Evolutionary conservation across 2,329 filamentous ascomycete genomes (phyloP).

Genomic region (Xylaria multiplex): DNA sequence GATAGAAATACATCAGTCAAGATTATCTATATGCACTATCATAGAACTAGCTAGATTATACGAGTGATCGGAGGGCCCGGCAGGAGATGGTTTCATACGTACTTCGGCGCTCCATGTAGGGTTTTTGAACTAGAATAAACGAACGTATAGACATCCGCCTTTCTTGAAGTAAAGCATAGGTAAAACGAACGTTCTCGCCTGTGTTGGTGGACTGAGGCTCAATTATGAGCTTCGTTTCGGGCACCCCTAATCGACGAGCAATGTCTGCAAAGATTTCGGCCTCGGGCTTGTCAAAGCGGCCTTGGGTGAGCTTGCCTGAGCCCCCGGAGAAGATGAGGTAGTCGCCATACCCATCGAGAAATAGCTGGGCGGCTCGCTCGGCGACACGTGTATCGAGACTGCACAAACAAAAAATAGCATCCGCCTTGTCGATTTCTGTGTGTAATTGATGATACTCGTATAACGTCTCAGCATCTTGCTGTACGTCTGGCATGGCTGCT

Average conservation of each 20-base stretch:
- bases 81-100: too few relatives aligned
- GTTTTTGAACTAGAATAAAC: conserved; percentile 59
- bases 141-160: conserved; percentile 44
- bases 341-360: conserved; percentile 52
- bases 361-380: conserved; percentile 54
- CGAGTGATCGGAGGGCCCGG: too few relatives aligned
- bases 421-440: conserved; percentile 50
- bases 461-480: conserved; percentile 51
- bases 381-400: conserved; percentile 59
- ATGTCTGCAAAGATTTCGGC: conserved; percentile 56
- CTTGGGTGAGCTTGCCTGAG: conserved; percentile 54
- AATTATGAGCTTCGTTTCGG: conserved; percentile 51
- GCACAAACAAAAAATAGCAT: conserved; percentile 59
- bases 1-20: too few relatives aligned
- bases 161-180: conserved; percentile 50
- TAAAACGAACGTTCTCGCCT: conserved; percentile 60
- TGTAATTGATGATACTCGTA: conserved; percentile 58
- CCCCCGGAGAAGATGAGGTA: conserved; percentile 58
- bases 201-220: conserved; percentile 57
- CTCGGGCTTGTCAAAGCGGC: conserved; percentile 54
- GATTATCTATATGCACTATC: too few relatives aligned
- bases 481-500: conserved; percentile 28
- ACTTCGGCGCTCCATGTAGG: conserved; percentile 59
- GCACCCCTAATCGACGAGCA: conserved; percentile 54
- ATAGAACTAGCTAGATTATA: too few relatives aligned